These are phyloP conservation scores for Carex myosuroides DNA, from an alignment of 176 grass and related monocot genomes.

Conservation along the genomic window DNA sequence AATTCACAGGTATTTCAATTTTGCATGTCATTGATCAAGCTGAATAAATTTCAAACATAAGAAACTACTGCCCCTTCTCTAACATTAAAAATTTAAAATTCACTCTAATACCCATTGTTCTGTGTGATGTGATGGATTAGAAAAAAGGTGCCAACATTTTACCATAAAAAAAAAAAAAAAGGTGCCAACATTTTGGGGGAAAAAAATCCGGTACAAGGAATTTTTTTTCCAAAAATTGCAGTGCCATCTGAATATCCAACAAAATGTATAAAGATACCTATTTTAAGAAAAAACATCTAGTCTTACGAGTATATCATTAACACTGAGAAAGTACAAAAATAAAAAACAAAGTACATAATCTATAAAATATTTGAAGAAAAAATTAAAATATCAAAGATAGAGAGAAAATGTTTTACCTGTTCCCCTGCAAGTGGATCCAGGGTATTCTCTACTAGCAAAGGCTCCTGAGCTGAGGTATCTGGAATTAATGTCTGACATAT, in stretches of 20 bases:
- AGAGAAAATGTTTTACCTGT: slow-evolving; percentile 43
- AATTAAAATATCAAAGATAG: not conserved
- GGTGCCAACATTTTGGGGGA: not conserved
- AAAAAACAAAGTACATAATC: not conserved
- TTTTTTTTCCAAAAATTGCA: not conserved
- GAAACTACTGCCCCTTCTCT: not conserved
- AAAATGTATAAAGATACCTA: not conserved
- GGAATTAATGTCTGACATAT: slow-evolving; percentile 60
- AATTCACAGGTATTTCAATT: not conserved
- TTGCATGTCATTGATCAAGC: not conserved
- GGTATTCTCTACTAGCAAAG: slow-evolving; percentile 73
- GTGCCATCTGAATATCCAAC: not conserved
- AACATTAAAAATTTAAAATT: not conserved
- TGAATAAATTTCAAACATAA: not conserved
- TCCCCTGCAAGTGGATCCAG: slow-evolving; percentile 83
- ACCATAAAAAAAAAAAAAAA: not conserved
- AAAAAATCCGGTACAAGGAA: not conserved
- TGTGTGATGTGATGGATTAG: not conserved
- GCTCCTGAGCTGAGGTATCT: slow-evolving; percentile 65
- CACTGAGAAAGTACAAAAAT: not conserved
- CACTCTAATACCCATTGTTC: not conserved
- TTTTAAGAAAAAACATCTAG: not conserved
- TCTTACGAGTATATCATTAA: not conserved
- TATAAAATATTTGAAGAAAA: not conserved
- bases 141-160: not conserved